Evolutionary conservation across 257 asterid species (phyloP), one percentile per base, ranked within the genome.

Genomic region (Galeopsis tetrahit): DNA sequence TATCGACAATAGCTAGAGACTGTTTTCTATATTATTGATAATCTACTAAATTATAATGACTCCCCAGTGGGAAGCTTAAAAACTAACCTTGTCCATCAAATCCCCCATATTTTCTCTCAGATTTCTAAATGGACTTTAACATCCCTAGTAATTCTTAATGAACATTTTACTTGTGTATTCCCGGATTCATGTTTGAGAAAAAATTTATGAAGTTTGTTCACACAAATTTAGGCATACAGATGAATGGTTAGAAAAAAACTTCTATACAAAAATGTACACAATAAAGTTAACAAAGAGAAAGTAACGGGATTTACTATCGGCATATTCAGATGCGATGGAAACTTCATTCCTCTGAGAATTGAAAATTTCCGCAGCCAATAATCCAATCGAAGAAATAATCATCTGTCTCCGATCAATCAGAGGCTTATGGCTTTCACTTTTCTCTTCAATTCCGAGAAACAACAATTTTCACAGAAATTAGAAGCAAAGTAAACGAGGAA

Each of bases 291-390:
- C 6, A n/a, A 36, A 66, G 46, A 77, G 64, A 58, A 67, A 32
- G 75, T 14, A 39, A 51, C 6, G 68, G 81, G 70, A 43, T 79
- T 85, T 89, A 93, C 97, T 93, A 81, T 93, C 97, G 65, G 96
- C 91, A 34, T 53, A 93, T 83, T 90, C 85, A 77, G 93, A 78
- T 68, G 98, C 92, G 69, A 73, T 10, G 67, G 88, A 83, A 77
- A 80, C 82, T 77, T 77, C 87, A 67, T 33, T 28, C 35, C 60
- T 49, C 44, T 34, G 80, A 79, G 68, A 66, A 71, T 42, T 62
- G 40, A 71, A 69, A 75, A 75, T 63, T 51, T 74, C 60, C 42
- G 81, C 80, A 0, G 86, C 75, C 79, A 88, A 74, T 61, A 89
- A 72, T 68, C 90, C 97, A 36, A 86, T 71, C 4, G 88, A 82